phyloP scores from a whole-genome alignment of 768 basidiomycete genomes.

The Boletales sp. region DNA sequence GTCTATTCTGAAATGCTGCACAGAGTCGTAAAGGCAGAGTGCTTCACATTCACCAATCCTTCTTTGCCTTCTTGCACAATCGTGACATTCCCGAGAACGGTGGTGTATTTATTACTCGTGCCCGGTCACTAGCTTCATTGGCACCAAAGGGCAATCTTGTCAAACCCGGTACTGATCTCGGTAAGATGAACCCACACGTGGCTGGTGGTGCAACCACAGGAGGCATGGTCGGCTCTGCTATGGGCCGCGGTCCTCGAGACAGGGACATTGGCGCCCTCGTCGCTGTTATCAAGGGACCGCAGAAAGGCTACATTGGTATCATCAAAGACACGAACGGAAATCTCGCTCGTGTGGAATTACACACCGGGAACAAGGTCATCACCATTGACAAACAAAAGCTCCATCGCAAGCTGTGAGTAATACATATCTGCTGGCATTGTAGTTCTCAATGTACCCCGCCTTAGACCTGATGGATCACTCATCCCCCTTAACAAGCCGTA shows the following conservation, averaged over 20 bases:
- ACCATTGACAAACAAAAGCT: conserved; percentile 81
- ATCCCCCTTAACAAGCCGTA: conserved; percentile 44
- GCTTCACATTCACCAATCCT: conserved; percentile 90
- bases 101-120: conserved; percentile 90
- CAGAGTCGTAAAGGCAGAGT: conserved; percentile 86
- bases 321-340: conserved; percentile 94
- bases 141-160: conserved; percentile 80
- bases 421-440: background rate
- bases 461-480: conserved; percentile 57
- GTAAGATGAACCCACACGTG: conserved; percentile 86
- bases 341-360: conserved; percentile 85
- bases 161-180: conserved; percentile 68
- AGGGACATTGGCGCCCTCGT: conserved; percentile 78
- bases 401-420: conserved; percentile 65
- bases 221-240: conserved; percentile 80
- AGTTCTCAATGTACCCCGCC: conserved; percentile 7
- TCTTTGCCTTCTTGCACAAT: conserved; percentile 92
- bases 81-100: conserved; percentile 88
- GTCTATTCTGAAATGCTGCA: background rate
- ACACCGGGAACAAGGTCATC: conserved; percentile 84
- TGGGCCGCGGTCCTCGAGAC: conserved; percentile 79
- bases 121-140: conserved; percentile 75
- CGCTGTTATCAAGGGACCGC: conserved; percentile 77
- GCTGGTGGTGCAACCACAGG: conserved; percentile 54
- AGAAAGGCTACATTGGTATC: conserved; percentile 87